phyloP scores from a whole-genome alignment of 257 asterid genomes.

The Solanum bulbocastanum region DNA sequence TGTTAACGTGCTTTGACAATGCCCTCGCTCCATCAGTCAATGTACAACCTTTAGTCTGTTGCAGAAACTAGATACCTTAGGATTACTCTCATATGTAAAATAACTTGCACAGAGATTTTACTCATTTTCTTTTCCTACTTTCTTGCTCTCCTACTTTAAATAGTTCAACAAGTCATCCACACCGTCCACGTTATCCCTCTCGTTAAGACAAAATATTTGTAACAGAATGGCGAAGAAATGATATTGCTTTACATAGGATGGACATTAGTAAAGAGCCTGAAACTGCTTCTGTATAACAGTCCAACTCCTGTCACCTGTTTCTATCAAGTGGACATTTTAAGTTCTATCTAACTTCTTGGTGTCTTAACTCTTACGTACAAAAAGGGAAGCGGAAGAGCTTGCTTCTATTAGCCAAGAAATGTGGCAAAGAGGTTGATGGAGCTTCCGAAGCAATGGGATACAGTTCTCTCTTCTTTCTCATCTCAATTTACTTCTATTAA shows the following conservation, averaged over 20 bases:
- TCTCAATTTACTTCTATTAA: not conserved
- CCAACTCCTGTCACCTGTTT: not conserved
- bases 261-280: not conserved
- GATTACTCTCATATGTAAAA: not conserved
- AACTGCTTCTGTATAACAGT: not conserved
- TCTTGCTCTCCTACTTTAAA: not conserved
- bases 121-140: not conserved
- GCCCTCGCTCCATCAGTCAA: constrained; percentile 88
- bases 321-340: not conserved
- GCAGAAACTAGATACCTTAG: constrained; percentile 5
- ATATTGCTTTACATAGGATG: not conserved
- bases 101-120: not conserved
- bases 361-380: not conserved
- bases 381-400: not conserved
- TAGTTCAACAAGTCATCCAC: not conserved
- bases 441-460: not conserved
- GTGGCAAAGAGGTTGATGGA: not conserved
- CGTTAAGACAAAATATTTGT: not conserved
- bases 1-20: constrained; percentile 56
- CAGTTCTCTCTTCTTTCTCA: not conserved
- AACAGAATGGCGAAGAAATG: not conserved
- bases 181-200: not conserved
- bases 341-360: not conserved
- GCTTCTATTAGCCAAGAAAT: not conserved
- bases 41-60: constrained; percentile 57